These are phyloP conservation scores for Ilyonectria robusta DNA, from an alignment of 2,329 filamentous ascomycete species.

Conservation along the genomic window DNA sequence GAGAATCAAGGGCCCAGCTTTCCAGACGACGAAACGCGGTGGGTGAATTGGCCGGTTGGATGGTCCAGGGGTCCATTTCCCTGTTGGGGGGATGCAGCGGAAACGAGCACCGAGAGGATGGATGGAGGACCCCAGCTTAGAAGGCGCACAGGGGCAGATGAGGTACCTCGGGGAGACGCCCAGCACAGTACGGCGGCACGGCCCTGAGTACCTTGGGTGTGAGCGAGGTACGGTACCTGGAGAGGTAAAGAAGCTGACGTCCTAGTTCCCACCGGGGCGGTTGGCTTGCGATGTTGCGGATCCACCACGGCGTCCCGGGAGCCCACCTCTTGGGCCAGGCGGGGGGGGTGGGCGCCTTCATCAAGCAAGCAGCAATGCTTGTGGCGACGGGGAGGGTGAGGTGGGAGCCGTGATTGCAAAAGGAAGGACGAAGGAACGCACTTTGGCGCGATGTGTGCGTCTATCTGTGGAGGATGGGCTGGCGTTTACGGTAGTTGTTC, in stretches of 20 bases:
- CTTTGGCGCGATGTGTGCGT: neutral
- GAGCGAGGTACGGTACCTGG: neutral
- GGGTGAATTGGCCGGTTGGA: slow-evolving; percentile 30
- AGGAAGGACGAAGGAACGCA: neutral
- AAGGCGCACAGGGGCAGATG: slow-evolving; percentile 30
- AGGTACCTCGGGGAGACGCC: slow-evolving; percentile 34
- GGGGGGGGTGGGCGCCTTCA: slow-evolving; percentile 10
- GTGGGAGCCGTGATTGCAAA: neutral
- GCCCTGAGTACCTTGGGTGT: slow-evolving; percentile 37
- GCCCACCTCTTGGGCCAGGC: slow-evolving; percentile 34
- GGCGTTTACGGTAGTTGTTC: slow-evolving; percentile 25
- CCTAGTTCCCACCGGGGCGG: slow-evolving; percentile 37
- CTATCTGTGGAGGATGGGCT: neutral
- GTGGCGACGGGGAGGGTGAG: neutral
- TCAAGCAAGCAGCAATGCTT: neutral
- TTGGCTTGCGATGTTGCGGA: slow-evolving; percentile 35
- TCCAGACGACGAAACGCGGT: slow-evolving; percentile 11
- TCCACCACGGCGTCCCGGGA: slow-evolving; percentile 30
- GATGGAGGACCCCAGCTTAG: slow-evolving; percentile 38
- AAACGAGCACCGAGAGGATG: slow-evolving; percentile 44
- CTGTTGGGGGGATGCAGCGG: slow-evolving; percentile 28
- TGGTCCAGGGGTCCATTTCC: slow-evolving; percentile 29
- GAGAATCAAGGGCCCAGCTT: slow-evolving; percentile 3
- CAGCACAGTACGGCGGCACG: slow-evolving; percentile 41
- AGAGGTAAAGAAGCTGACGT: slow-evolving; percentile 36